These are phyloP conservation scores for Paxillus involutus DNA, from an alignment of 768 basidiomycete genomes.

Conservation along the genomic window DNA sequence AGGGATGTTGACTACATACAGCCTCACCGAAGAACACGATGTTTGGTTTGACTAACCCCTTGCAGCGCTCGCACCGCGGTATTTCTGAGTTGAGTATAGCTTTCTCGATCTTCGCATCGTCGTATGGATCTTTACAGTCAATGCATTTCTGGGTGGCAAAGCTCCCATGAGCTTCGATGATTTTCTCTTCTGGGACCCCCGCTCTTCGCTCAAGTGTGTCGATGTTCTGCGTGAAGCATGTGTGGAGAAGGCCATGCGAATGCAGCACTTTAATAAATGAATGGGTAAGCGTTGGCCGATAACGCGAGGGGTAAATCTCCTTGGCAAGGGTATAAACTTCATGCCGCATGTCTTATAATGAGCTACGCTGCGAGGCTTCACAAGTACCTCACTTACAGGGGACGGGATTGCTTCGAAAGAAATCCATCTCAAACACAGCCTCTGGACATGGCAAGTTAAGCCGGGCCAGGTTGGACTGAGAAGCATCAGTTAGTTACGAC, in stretches of 20 bases:
- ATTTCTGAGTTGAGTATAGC: constrained; percentile 55
- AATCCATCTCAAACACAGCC: constrained; percentile 91
- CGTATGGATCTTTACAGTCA: constrained; percentile 59
- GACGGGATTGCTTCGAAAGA: constrained; percentile 75
- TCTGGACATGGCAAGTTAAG: constrained; percentile 89
- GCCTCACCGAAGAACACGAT: constrained; percentile 92
- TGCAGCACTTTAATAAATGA: constrained; percentile 85
- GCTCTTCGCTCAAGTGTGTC: constrained; percentile 89
- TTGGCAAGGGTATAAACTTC: constrained; percentile 88
- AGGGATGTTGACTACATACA: constrained; percentile 38
- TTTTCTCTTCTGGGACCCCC: constrained; percentile 67
- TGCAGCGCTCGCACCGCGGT: constrained; percentile 66
- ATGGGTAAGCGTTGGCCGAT: constrained; percentile 85
- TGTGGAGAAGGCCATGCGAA: constrained; percentile 65
- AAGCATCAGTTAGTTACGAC: background rate
- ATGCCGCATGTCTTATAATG: background rate
- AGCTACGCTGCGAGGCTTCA: background rate
- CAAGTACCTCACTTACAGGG: constrained; percentile 55
- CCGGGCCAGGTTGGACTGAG: constrained; percentile 72
- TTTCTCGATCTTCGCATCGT: constrained; percentile 65
- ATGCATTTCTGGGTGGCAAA: constrained; percentile 89
- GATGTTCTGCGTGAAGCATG: constrained; percentile 89
- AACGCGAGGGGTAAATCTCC: constrained; percentile 90
- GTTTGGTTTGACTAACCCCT: constrained; percentile 86
- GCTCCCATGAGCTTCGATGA: constrained; percentile 95